A percentile compares a stretch with the other conserved stretches of the same genome.
Evolutionary conservation across 108 stramenopile genomes (phyloP).

Genomic region (Nitzschia putrida): DNA sequence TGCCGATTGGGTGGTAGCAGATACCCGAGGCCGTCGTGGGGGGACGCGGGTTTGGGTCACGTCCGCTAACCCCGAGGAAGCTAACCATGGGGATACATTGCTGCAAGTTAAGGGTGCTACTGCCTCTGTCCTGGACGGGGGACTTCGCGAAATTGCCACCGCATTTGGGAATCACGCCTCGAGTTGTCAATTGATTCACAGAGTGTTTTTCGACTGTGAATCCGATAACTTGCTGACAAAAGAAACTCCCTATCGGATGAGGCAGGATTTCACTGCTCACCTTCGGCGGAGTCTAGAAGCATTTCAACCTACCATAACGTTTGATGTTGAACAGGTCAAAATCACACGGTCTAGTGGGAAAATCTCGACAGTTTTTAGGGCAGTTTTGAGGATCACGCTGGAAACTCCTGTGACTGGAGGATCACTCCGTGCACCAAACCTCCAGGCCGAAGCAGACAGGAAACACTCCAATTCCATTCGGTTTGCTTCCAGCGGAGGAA

Average conservation of each 20-base stretch:
- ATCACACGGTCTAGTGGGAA: conserved; percentile 4
- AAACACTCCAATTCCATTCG: not conserved
- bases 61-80: conserved; percentile 4
- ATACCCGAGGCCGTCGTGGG: not conserved
- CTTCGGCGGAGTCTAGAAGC: conserved; percentile 15
- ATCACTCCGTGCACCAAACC: not conserved
- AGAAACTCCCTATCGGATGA: conserved; percentile 18
- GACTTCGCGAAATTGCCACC: not conserved
- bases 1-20: conserved; percentile 30
- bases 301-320: not conserved
- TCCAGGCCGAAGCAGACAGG: not conserved
- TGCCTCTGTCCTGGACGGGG: conserved; percentile 10
- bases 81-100: conserved; percentile 20
- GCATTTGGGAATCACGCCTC: not conserved
- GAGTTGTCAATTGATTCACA: not conserved
- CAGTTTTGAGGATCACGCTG: not conserved
- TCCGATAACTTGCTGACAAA: conserved; percentile 6
- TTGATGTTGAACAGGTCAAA: conserved; percentile 23
- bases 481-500: not conserved
- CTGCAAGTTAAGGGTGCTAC: conserved; percentile 28
- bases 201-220: conserved; percentile 6
- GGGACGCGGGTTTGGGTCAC: conserved; percentile 6
- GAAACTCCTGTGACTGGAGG: not conserved
- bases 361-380: not conserved
- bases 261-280: conserved; percentile 31